Conservation (phyloP, 169 alveolate genomes). For the Eimeria necatrix region DNA sequence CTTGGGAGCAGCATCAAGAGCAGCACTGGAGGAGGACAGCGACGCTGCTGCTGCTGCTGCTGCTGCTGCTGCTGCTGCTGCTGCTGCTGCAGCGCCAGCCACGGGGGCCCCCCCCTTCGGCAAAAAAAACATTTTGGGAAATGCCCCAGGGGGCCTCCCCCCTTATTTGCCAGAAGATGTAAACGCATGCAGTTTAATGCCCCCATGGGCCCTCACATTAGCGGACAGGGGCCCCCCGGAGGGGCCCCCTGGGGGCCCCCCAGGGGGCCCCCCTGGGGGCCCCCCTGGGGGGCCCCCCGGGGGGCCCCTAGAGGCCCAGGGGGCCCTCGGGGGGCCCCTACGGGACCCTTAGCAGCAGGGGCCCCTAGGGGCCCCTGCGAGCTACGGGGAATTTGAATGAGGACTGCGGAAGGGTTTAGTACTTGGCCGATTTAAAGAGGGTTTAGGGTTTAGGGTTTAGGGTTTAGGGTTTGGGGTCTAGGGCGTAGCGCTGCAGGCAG, state of each 20-base stretch:
- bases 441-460: no score
- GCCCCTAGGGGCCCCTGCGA: background rate
- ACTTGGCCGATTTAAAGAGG: no score
- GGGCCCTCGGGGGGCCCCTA: background rate
- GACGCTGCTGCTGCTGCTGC: background rate
- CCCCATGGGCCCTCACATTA: slow-evolving; percentile 17
- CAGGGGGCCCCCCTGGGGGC: background rate
- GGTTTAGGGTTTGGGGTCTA: no score
- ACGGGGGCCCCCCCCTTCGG: background rate
- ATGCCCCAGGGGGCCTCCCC: slow-evolving; percentile 37
- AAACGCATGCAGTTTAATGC: slow-evolving; percentile 10
- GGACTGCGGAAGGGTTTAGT: no score
- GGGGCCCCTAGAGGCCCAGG: background rate
- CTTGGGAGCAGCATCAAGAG: slow-evolving; percentile 31
- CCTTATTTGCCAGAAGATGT: slow-evolving; percentile 62
- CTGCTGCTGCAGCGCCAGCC: background rate
- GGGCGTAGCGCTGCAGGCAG: no score
- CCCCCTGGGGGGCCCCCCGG: background rate
- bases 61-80: background rate
- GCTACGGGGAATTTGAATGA: no score
- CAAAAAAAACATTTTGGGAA: slow-evolving; percentile 14
- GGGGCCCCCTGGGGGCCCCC: slow-evolving; percentile 18
- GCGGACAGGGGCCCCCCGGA: background rate
- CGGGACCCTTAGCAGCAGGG: no score
- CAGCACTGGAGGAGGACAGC: slow-evolving; percentile 25